A percentile compares a stretch with the other conserved stretches of the same genome.
Evolutionary conservation across 2,329 filamentous ascomycete species (phyloP).

Genomic region (Biscogniauxia marginata): DNA sequence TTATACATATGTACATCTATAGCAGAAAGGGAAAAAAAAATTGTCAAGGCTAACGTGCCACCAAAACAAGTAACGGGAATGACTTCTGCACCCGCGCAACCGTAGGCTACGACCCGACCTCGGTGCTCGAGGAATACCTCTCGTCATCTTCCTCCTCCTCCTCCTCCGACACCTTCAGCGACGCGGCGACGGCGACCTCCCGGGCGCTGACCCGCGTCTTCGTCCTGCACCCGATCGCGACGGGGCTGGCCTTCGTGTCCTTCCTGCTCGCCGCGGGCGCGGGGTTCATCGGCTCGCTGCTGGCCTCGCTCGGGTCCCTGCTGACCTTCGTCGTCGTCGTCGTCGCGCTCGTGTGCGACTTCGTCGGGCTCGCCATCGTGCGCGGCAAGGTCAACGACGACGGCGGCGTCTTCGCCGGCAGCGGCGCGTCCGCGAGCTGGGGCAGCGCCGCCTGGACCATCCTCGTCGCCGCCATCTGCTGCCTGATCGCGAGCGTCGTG

Average conservation of each 20-base stretch:
- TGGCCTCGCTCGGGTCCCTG: constrained; percentile 37
- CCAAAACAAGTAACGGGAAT: constrained; percentile 15
- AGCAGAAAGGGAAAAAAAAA: too few species aligned
- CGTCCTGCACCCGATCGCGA: constrained; percentile 38
- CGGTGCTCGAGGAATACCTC: constrained; percentile 18
- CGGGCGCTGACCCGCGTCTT: constrained; percentile 43
- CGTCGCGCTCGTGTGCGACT: constrained; percentile 44
- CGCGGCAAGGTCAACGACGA: constrained; percentile 23
- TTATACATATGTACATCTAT: too few species aligned
- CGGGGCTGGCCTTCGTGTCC: constrained; percentile 41
- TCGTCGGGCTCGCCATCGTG: constrained; percentile 40
- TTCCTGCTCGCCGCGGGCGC: constrained; percentile 44
- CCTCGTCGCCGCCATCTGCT: constrained; percentile 53
- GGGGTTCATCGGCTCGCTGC: constrained; percentile 41
- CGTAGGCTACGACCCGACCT: constrained; percentile 29
- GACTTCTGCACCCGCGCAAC: constrained; percentile 22
- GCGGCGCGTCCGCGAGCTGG: constrained; percentile 43
- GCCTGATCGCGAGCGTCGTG: constrained; percentile 54
- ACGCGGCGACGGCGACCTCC: constrained; percentile 40
- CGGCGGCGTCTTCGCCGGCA: too few species aligned
- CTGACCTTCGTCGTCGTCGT: constrained; percentile 42
- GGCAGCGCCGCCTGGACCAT: constrained; percentile 58
- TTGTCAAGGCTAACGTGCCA: too few species aligned
- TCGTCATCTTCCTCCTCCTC: constrained; percentile 28
- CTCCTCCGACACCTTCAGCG: constrained; percentile 29